Base-by-base conservation (phyloP, 441 rosid species). In the Pelargonium citronellum region DNA sequence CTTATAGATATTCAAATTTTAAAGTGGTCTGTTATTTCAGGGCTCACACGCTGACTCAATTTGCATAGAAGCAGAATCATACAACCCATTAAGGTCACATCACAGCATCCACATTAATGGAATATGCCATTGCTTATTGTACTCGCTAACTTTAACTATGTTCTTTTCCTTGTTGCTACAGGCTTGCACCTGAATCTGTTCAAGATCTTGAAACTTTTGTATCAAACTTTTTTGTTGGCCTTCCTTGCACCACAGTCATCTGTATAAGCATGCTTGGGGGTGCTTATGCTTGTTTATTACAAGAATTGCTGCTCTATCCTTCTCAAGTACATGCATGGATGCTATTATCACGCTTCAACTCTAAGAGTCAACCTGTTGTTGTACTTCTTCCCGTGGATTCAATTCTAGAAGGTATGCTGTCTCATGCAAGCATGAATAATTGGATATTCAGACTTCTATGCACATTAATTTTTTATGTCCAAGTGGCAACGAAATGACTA, bases 181-280 rank as follows among this genome's bases (percentile, higher is more conserved):
- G 99, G 82, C 87, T 87, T 85, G 92, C 89, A 76, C 94, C 93
- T 39, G 85, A 83, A 17, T 84, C 88, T 65, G 72, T 85, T 75
- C 75, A 82, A 78, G 89, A 85, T 75, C 85, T 95, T 83, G 89
- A 86, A 74, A 77, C 83, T 65, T 85, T 84, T 77, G 92, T 87
- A 41, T 76, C 70, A 66, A 80, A 82, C 6, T 91, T 91, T 81
- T 89, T 83, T 78, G 72, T 13, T 58, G 73, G 72, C 77, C 91
- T 92, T 78, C 90, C 99, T 71, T 81, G 73, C 72, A 79, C 93
- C 37, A 73, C 96, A 64, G 71, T 88, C 70, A 77, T 92, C 71
- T 89, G 98, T 71, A 77, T 91, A 78, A 88, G 96, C 81, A 74
- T 91, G 72, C 83, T 95, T 53, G 91, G 91, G 57, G 89, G 81